phyloP scores from a whole-genome alignment of 352 stramenopile genomes.

The Globisporangium carolinianum region DNA sequence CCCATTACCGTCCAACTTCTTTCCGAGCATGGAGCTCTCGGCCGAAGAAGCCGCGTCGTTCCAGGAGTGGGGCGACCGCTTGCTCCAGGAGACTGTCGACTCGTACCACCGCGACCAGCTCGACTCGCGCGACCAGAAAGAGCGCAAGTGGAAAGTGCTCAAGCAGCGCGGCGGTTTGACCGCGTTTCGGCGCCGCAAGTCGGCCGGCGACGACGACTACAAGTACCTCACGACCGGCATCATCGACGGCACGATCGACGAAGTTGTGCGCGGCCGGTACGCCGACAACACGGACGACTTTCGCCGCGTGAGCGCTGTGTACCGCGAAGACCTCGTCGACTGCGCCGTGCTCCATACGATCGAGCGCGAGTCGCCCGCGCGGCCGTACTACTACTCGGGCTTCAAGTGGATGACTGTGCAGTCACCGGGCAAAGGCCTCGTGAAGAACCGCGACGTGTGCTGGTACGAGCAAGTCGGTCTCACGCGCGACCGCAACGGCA shows the following conservation, averaged over 20 bases:
- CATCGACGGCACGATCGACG: conserved; percentile 64
- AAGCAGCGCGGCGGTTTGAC: conserved; percentile 56
- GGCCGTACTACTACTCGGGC: conserved; percentile 67
- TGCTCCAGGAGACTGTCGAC: conserved; percentile 63
- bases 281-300: conserved; percentile 64
- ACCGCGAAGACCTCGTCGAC: conserved; percentile 71
- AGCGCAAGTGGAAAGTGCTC: conserved; percentile 66
- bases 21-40: conserved; percentile 43
- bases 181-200: conserved; percentile 48
- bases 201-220: conserved; percentile 39
- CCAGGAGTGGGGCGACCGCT: conserved; percentile 53
- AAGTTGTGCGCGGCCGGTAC: conserved; percentile 72
- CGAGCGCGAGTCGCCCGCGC: conserved; percentile 28
- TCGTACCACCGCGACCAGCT: conserved; percentile 64
- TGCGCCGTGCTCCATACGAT: conserved; percentile 67
- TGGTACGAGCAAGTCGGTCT: conserved; percentile 75
- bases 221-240: conserved; percentile 54
- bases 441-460: conserved; percentile 76
- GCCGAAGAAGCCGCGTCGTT: conserved; percentile 39
- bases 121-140: conserved; percentile 45
- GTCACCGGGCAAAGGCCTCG: conserved; percentile 55
- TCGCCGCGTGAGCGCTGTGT: conserved; percentile 62
- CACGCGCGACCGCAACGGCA: conserved; percentile 58
- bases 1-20: conserved; percentile 54
- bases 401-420: conserved; percentile 83